phyloP scores from a whole-genome alignment of 805 yeast genomes.

The Lipomyces yamadae region DNA sequence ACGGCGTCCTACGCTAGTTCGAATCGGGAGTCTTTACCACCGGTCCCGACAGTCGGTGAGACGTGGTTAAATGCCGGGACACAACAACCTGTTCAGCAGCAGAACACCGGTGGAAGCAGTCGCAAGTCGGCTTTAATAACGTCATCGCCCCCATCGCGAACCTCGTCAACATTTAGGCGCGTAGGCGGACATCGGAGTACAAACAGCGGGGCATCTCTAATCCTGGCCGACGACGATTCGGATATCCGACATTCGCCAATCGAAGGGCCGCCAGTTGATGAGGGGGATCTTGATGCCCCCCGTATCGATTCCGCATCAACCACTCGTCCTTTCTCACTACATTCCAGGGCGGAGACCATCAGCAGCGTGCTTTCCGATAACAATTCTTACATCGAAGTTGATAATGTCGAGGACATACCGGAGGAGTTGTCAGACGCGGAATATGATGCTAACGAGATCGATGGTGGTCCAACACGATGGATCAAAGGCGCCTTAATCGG shows the following conservation, averaged over 20 bases:
- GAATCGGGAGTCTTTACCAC: conserved; percentile 32
- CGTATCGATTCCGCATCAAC: conserved; percentile 9
- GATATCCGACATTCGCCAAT: background rate
- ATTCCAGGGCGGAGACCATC: conserved; percentile 21
- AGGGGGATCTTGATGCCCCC: conserved; percentile 9
- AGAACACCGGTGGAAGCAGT: conserved; percentile 8
- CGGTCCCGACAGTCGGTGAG: conserved; percentile 54
- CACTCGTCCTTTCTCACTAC: conserved; percentile 20
- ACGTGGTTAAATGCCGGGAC: conserved; percentile 49
- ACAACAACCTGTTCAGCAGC: conserved; percentile 14
- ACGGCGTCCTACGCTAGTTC: conserved; percentile 40
- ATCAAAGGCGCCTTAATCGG: conserved; percentile 92
- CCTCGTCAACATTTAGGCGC: conserved; percentile 13
- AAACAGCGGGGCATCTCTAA: conserved; percentile 11
- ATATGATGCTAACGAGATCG: conserved; percentile 47
- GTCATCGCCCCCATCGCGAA: conserved; percentile 17
- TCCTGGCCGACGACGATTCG: background rate
- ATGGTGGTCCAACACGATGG: conserved; percentile 77
- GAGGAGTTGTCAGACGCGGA: conserved; percentile 30
- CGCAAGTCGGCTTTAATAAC: conserved; percentile 9
- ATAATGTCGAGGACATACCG: conserved; percentile 33
- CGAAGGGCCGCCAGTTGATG: conserved; percentile 16
- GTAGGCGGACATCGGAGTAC: conserved; percentile 12
- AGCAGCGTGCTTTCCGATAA: conserved; percentile 32
- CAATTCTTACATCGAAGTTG: conserved; percentile 36